Conservation (phyloP, 257 asterid species). For the Perilla frutescens region DNA sequence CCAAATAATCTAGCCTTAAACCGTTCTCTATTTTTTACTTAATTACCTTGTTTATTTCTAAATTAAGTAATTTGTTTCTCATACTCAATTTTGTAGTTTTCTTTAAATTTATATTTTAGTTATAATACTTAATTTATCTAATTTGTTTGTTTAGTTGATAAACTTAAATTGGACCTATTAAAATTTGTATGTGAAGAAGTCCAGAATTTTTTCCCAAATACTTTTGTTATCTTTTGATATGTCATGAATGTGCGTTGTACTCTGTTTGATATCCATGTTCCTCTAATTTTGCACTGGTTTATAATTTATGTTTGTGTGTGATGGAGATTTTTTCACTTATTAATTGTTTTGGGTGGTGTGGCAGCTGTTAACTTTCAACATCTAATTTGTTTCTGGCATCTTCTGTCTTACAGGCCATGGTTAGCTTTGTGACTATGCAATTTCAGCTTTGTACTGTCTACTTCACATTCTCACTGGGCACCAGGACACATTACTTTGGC, state of each 20-base stretch:
- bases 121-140: too few species aligned
- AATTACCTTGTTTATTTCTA: neutral
- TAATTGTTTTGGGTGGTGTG: neutral
- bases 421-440: slow-evolving; percentile 95
- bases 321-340: neutral
- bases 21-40: too few species aligned
- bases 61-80: neutral
- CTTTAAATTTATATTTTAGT: neutral
- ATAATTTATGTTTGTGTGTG: neutral
- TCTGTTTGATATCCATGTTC: slow-evolving; percentile 18
- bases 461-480: slow-evolving; percentile 96
- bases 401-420: slow-evolving; percentile 70
- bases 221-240: too few species aligned
- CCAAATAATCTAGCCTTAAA: too few species aligned
- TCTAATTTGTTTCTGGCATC: slow-evolving; percentile 26
- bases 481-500: slow-evolving; percentile 96
- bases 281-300: too few species aligned
- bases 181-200: too few species aligned
- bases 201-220: too few species aligned
- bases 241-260: neutral
- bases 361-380: slow-evolving; percentile 7
- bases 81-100: neutral
- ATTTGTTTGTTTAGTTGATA: neutral
- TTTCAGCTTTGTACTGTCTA: slow-evolving; percentile 94
- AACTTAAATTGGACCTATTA: too few species aligned